phyloP scores from a whole-genome alignment of 257 asterid species.

The Penstemon newberryi region DNA sequence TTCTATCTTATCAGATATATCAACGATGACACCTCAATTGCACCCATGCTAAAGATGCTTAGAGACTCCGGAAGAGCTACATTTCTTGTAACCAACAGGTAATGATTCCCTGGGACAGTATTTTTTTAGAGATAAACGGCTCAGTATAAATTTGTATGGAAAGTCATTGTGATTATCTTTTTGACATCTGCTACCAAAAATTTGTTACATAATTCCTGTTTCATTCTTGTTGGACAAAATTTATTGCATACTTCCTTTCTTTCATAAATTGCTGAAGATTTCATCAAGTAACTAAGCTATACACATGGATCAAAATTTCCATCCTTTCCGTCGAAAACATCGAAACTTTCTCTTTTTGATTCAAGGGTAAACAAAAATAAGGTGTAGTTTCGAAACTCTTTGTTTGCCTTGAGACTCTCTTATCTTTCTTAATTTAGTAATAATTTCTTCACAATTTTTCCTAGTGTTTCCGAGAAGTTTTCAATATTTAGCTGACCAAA shows the following conservation, averaged over 20 bases:
- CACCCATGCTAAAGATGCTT: slow-evolving; percentile 96
- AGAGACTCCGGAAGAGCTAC: slow-evolving; percentile 92
- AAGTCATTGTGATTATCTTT: background rate
- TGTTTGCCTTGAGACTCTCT: no score
- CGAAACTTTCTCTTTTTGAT: no score
- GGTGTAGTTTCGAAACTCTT: no score
- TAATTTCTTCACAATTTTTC: no score
- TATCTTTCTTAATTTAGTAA: no score
- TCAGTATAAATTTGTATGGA: background rate
- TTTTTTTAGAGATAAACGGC: background rate
- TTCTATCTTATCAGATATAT: slow-evolving; percentile 66
- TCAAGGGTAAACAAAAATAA: no score
- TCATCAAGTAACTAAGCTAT: no score
- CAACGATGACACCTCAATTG: slow-evolving; percentile 70
- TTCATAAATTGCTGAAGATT: background rate
- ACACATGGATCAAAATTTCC: no score
- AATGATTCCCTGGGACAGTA: background rate
- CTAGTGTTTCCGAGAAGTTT: no score
- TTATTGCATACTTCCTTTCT: background rate
- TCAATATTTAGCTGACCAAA: no score
- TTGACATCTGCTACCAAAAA: background rate
- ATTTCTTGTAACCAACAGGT: slow-evolving; percentile 99
- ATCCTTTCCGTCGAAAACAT: no score
- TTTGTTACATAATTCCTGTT: background rate
- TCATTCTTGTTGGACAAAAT: background rate